A percentile compares a stretch with the other conserved stretches of the same genome.
These are phyloP conservation scores for Lentinus brumalis DNA, from an alignment of 768 basidiomycete species.

Conservation along the genomic window DNA sequence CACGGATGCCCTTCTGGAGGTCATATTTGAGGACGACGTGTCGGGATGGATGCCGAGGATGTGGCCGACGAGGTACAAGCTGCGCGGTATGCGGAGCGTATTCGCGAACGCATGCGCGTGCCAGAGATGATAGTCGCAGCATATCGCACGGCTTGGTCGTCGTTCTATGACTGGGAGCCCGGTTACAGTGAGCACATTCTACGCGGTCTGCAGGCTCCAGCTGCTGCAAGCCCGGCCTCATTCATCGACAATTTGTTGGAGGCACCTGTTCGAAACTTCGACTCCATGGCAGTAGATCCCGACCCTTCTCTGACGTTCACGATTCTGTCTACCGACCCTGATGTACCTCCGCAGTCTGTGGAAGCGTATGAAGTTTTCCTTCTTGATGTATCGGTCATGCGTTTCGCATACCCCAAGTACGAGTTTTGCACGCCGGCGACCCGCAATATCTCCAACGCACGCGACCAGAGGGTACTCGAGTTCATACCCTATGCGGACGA, in stretches of 20 bases:
- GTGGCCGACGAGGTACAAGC: not conserved
- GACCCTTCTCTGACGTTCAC: not conserved
- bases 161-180: constrained; percentile 51
- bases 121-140: constrained; percentile 17
- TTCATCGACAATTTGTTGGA: not conserved
- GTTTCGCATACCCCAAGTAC: constrained; percentile 38
- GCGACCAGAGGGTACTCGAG: not conserved
- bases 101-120: not conserved
- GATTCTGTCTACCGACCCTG: not conserved
- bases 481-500: constrained; percentile 57
- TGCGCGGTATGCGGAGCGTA: constrained; percentile 3
- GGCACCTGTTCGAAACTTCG: not conserved
- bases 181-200: constrained; percentile 32
- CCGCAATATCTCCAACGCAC: constrained; percentile 28
- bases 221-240: not conserved
- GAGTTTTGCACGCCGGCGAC: constrained; percentile 49
- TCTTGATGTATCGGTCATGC: not conserved
- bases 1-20: not conserved
- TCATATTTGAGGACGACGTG: too few species aligned
- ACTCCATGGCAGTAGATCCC: not conserved
- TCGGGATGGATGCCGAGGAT: not conserved
- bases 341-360: not conserved
- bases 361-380: not conserved
- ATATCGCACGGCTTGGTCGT: constrained; percentile 43
- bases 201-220: not conserved